A percentile compares a stretch with the other conserved stretches of the same genome.
These are phyloP conservation scores for Sophora flavescens DNA, from an alignment of 306 rosid genomes.

Conservation along the genomic window DNA sequence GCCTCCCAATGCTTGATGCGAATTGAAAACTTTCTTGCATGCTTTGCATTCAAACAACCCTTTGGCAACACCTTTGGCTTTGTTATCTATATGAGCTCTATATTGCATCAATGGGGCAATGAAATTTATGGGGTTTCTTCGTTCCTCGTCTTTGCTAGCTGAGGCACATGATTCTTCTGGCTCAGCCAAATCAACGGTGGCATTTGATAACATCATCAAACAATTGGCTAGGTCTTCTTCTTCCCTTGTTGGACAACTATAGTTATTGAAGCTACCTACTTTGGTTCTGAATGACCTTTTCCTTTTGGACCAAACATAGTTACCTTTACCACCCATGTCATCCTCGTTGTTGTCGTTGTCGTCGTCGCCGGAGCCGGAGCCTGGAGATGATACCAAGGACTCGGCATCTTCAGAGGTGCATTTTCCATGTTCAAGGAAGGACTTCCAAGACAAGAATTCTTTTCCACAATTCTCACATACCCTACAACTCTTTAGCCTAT, in stretches of 20 bases:
- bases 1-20: constrained; percentile 97
- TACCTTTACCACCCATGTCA: constrained; percentile 42
- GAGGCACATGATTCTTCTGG: constrained; percentile 89
- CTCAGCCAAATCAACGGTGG: constrained; percentile 62
- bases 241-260: constrained; percentile 72
- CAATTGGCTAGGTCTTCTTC: constrained; percentile 94
- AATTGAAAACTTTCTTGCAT: constrained; percentile 90
- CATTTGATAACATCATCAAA: constrained; percentile 86
- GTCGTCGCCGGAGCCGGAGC: constrained; percentile 54
- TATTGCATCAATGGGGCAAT: constrained; percentile 51
- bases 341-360: constrained; percentile 30
- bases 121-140: constrained; percentile 61
- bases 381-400: constrained; percentile 48
- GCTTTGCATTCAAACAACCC: constrained; percentile 92
- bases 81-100: constrained; percentile 44
- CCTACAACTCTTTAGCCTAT: constrained; percentile 75
- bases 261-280: constrained; percentile 54
- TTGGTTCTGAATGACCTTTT: constrained; percentile 76
- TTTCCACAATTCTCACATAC: constrained; percentile 87
- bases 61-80: constrained; percentile 66
- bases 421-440: constrained; percentile 91
- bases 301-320: constrained; percentile 71
- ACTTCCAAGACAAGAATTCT: constrained; percentile 85
- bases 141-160: constrained; percentile 77
- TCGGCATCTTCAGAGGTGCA: constrained; percentile 74